A percentile compares a stretch with the other conserved stretches of the same genome.
phyloP scores from a whole-genome alignment of 352 stramenopile species.

The Globisporangium paroecandrum region DNA sequence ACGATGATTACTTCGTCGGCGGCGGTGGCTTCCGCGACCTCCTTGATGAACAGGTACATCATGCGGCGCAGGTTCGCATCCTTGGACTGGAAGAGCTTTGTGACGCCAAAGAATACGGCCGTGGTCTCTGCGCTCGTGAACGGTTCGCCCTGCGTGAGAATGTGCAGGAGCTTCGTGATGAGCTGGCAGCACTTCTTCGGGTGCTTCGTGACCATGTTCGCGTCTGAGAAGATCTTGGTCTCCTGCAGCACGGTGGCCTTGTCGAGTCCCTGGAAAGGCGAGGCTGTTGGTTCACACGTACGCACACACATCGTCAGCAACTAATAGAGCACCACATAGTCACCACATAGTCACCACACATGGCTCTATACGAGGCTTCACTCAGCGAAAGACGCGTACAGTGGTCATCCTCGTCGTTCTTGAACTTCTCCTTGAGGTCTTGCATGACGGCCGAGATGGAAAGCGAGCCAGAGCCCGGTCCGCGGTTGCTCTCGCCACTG shows the following conservation, averaged over 20 bases:
- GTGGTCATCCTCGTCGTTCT: conserved; percentile 96
- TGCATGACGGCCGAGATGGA: conserved; percentile 90
- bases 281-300: conserved; percentile 42
- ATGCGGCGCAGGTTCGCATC: conserved; percentile 97
- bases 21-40: conserved; percentile 92
- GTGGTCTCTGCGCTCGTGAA: conserved; percentile 95
- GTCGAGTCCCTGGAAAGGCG: conserved; percentile 93
- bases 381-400: conserved; percentile 33
- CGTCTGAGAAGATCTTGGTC: conserved; percentile 98
- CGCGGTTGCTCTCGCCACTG: conserved; percentile 34
- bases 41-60: conserved; percentile 99
- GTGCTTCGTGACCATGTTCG: conserved; percentile 94
- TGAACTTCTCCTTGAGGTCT: conserved; percentile 98
- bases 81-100: conserved; percentile 99
- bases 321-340: background rate
- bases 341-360: background rate
- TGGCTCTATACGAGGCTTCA: background rate
- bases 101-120: conserved; percentile 99
- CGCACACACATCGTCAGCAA: conserved; percentile 8
- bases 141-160: conserved; percentile 97
- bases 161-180: conserved; percentile 98
- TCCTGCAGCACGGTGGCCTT: conserved; percentile 97
- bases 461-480: conserved; percentile 25
- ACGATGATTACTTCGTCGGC: conserved; percentile 98
- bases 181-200: conserved; percentile 98